These are phyloP conservation scores for Penicillium janthinellum DNA, from an alignment of 2,329 filamentous ascomycete genomes.

Conservation along the genomic window DNA sequence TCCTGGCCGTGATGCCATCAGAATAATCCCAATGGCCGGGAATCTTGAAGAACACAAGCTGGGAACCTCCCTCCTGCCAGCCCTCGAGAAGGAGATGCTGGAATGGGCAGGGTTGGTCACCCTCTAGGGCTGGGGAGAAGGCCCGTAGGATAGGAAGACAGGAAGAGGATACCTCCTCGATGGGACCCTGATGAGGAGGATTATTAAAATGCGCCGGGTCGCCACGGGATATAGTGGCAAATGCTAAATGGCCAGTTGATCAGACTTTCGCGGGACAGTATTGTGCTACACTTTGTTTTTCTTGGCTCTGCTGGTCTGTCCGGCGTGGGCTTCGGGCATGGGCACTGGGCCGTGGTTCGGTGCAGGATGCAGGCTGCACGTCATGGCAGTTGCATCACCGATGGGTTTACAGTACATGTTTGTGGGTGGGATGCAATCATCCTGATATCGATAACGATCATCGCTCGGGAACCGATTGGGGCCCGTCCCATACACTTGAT, in stretches of 20 bases:
- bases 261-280: background rate
- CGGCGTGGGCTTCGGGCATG: background rate
- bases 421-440: constrained; percentile 13
- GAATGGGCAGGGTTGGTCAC: constrained; percentile 11
- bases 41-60: background rate
- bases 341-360: background rate
- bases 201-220: constrained; percentile 21
- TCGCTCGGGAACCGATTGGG: background rate
- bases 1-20: background rate
- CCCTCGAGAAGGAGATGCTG: constrained; percentile 12
- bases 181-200: constrained; percentile 1
- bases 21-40: background rate
- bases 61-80: background rate
- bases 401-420: background rate
- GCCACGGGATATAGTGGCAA: background rate
- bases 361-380: constrained; percentile 9
- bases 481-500: background rate
- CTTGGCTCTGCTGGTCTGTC: too few relatives aligned
- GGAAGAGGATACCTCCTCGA: constrained; percentile 5
- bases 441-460: constrained; percentile 8
- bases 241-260: constrained; percentile 1
- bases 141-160: constrained; percentile 8
- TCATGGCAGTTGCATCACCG: constrained; percentile 12
- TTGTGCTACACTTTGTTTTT: background rate
- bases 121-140: constrained; percentile 18